These are phyloP conservation scores for Tetrastigma voinierianum DNA, from an alignment of 164 flowering plant species.

Conservation along the genomic window DNA sequence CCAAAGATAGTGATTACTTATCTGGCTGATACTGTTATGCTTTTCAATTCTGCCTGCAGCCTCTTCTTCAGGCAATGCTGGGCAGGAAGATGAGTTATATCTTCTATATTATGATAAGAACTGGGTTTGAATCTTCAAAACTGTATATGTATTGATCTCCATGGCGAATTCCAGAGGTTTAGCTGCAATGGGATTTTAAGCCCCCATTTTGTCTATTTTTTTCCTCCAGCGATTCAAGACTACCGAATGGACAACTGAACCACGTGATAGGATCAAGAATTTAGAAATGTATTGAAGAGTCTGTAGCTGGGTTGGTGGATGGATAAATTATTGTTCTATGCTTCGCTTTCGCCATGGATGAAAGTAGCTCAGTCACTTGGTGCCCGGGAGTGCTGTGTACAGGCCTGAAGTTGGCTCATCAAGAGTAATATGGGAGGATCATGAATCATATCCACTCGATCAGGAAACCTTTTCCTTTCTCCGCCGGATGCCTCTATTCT, in stretches of 20 bases:
- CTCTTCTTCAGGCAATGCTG: slow-evolving; percentile 28
- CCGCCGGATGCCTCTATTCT: slow-evolving; percentile 88
- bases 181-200: slow-evolving; percentile 62
- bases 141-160: slow-evolving; percentile 64
- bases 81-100: slow-evolving; percentile 16
- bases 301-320: slow-evolving; percentile 93
- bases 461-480: slow-evolving; percentile 80
- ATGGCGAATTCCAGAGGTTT: slow-evolving; percentile 78
- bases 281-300: slow-evolving; percentile 60
- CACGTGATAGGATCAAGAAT: slow-evolving; percentile 72
- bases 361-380: slow-evolving; percentile 74
- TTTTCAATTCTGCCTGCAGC: not conserved
- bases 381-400: slow-evolving; percentile 80
- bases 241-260: slow-evolving; percentile 71
- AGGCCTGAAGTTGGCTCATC: slow-evolving; percentile 98
- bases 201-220: slow-evolving; percentile 49
- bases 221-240: slow-evolving; percentile 62
- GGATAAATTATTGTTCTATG: slow-evolving; percentile 61
- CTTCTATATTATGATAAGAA: slow-evolving; percentile 1
- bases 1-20: not conserved
- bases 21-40: not conserved
- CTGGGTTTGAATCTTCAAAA: slow-evolving; percentile 38
- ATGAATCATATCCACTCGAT: slow-evolving; percentile 83
- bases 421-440: slow-evolving; percentile 76
- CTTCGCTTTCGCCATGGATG: slow-evolving; percentile 63